Conservation (phyloP, 1,284 basidiomycete genomes). For the Boletus hoseneyae region DNA sequence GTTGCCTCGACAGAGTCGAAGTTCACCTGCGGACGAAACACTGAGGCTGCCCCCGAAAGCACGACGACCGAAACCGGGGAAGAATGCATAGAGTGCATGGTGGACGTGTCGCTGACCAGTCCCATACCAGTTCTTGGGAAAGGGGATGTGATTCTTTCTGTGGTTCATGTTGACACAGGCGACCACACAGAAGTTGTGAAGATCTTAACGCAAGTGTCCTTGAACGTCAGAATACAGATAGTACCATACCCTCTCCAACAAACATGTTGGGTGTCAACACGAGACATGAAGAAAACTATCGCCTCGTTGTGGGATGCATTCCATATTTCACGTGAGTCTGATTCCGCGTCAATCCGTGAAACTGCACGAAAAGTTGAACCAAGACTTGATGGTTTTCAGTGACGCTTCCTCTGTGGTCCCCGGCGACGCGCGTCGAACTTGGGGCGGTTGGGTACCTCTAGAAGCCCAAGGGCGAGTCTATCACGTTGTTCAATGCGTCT, state of each 20-base stretch:
- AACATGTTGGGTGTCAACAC: constrained; percentile 44
- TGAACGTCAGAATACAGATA: constrained; percentile 36
- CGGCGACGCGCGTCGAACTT: constrained; percentile 51
- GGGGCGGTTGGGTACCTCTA: constrained; percentile 72
- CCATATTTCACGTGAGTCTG: constrained; percentile 59
- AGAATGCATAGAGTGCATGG: constrained; percentile 14
- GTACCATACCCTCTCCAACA: constrained; percentile 45
- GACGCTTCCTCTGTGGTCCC: constrained; percentile 68
- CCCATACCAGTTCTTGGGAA: constrained; percentile 6
- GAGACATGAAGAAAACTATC: constrained; percentile 60
- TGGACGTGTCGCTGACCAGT: constrained; percentile 19
- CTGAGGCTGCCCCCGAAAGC: constrained; percentile 28
- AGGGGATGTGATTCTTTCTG: background rate
- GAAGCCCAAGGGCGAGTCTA: constrained; percentile 59
- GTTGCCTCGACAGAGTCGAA: constrained; percentile 13
- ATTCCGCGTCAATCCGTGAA: background rate
- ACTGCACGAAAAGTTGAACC: background rate
- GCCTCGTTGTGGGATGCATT: constrained; percentile 48
- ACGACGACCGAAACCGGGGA: constrained; percentile 20
- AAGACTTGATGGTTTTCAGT: constrained; percentile 39
- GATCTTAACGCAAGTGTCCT: constrained; percentile 16
- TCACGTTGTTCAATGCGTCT: constrained; percentile 63
- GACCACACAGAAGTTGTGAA: background rate
- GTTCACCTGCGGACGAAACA: constrained; percentile 26
- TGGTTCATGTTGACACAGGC: background rate